phyloP scores from a whole-genome alignment of 106 monocot species.

The Allium cepa region DNA sequence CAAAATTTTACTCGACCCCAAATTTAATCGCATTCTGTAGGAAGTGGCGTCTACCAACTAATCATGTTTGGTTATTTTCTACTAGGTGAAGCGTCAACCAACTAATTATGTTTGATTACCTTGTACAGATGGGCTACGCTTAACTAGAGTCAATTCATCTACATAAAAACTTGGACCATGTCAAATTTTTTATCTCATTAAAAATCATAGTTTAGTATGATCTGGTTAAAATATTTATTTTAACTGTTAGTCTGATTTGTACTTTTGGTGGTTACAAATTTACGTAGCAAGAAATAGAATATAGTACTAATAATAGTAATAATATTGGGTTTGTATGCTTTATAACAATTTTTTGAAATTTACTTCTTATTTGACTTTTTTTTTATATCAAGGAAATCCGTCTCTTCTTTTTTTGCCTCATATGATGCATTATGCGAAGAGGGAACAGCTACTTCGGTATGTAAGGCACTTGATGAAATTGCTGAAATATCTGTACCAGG shows the following conservation, averaged over 20 bases:
- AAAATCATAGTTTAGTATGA: no score
- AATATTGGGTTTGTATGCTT: neutral
- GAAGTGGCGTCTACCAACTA: slow-evolving; percentile 93
- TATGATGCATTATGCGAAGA: slow-evolving; percentile 99
- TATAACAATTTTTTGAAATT: neutral
- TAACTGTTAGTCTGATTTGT: no score
- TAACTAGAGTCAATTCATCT: no score
- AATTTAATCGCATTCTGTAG: slow-evolving; percentile 88
- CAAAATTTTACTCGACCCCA: slow-evolving; percentile 91
- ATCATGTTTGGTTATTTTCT: slow-evolving; percentile 97
- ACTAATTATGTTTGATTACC: neutral
- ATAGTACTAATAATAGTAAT: no score
- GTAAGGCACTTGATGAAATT: slow-evolving; percentile 85
- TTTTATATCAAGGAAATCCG: slow-evolving; percentile 68
- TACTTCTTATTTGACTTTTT: neutral
- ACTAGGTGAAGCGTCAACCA: slow-evolving; percentile 42
- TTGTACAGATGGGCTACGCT: neutral
- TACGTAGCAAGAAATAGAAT: no score
- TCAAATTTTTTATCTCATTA: no score
- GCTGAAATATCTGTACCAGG: slow-evolving; percentile 93
- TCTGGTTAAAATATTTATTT: no score
- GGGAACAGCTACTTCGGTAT: slow-evolving; percentile 92
- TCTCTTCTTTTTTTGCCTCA: slow-evolving; percentile 85
- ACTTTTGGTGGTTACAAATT: no score
- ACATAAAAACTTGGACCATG: no score